These are phyloP conservation scores for Debaryomyces hansenii DNA, from an alignment of 805 yeast genomes.

Conservation along the genomic window DNA sequence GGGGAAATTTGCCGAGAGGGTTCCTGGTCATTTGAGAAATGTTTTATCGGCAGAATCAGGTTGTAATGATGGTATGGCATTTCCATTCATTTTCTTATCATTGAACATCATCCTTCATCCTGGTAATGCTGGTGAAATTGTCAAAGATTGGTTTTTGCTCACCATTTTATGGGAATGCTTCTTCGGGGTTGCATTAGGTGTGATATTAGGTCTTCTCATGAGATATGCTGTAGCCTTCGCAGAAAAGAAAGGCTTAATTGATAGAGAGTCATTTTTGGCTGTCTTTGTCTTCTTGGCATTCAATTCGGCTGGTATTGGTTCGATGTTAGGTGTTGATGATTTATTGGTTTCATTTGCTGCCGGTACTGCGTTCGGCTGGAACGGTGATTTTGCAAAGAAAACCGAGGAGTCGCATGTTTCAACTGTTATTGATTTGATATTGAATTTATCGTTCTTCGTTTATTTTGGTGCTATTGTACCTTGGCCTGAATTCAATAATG, in stretches of 20 bases:
- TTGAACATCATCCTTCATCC: slow-evolving; percentile 65
- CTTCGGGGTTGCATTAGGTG: slow-evolving; percentile 77
- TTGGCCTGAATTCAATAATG: slow-evolving; percentile 74
- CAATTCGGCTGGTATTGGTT: slow-evolving; percentile 85
- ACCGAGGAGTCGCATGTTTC: slow-evolving; percentile 87
- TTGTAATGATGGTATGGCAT: slow-evolving; percentile 95
- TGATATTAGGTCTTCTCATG: slow-evolving; percentile 66
- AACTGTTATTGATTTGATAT: slow-evolving; percentile 80
- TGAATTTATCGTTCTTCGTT: slow-evolving; percentile 84
- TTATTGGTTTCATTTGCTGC: slow-evolving; percentile 87
- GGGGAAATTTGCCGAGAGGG: slow-evolving; percentile 86
- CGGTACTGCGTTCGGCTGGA: slow-evolving; percentile 93
- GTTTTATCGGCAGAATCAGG: slow-evolving; percentile 84
- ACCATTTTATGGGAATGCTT: slow-evolving; percentile 81
- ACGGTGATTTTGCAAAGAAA: slow-evolving; percentile 79
- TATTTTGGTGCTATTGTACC: slow-evolving; percentile 91
- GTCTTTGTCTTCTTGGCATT: slow-evolving; percentile 80
- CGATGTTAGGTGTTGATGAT: slow-evolving; percentile 87
- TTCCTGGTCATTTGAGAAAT: slow-evolving; percentile 89
- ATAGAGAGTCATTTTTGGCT: slow-evolving; percentile 84
- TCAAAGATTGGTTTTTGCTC: slow-evolving; percentile 76
- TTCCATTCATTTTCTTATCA: slow-evolving; percentile 79
- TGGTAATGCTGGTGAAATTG: slow-evolving; percentile 64
- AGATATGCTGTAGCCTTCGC: slow-evolving; percentile 74
- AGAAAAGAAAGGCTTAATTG: slow-evolving; percentile 66